A percentile compares a stretch with the other conserved stretches of the same genome.
These are phyloP conservation scores for Nothophaeocryptopus gaeumannii DNA, from an alignment of 2,329 filamentous ascomycete species.

Conservation along the genomic window DNA sequence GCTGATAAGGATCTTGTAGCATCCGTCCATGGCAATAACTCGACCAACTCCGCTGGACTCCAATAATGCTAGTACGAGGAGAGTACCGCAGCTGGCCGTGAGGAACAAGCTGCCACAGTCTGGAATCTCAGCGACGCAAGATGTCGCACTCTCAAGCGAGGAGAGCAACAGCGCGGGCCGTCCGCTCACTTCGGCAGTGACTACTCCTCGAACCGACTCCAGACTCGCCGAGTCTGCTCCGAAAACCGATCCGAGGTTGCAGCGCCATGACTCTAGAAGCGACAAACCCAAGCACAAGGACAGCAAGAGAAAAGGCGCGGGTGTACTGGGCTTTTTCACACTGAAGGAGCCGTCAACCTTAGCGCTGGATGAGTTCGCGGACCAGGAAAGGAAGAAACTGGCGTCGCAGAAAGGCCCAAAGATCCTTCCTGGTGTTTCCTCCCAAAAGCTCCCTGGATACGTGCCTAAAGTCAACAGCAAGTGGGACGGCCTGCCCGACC, in stretches of 20 bases:
- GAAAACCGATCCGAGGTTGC: neutral
- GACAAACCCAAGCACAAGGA: slow-evolving; percentile 1
- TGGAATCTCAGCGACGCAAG: neutral
- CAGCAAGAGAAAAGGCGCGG: slow-evolving; percentile 36
- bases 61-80: slow-evolving; percentile 15
- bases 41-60: slow-evolving; percentile 11
- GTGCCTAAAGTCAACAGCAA: slow-evolving; percentile 55
- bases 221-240: slow-evolving; percentile 3
- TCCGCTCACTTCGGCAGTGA: neutral
- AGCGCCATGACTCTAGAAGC: neutral
- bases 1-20: neutral
- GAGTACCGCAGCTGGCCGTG: slow-evolving; percentile 27
- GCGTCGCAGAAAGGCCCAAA: slow-evolving; percentile 36
- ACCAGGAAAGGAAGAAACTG: slow-evolving; percentile 30
- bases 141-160: slow-evolving; percentile 4
- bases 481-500: slow-evolving; percentile 52
- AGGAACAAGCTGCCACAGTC: slow-evolving; percentile 13
- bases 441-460: slow-evolving; percentile 46
- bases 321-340: slow-evolving; percentile 46
- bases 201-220: neutral
- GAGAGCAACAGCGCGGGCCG: slow-evolving; percentile 6
- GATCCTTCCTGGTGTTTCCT: slow-evolving; percentile 40
- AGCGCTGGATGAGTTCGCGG: slow-evolving; percentile 47
- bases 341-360: slow-evolving; percentile 50
- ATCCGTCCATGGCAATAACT: slow-evolving; percentile 7